phyloP scores from a whole-genome alignment of 129 eudicot genomes.

The Arctium minus region DNA sequence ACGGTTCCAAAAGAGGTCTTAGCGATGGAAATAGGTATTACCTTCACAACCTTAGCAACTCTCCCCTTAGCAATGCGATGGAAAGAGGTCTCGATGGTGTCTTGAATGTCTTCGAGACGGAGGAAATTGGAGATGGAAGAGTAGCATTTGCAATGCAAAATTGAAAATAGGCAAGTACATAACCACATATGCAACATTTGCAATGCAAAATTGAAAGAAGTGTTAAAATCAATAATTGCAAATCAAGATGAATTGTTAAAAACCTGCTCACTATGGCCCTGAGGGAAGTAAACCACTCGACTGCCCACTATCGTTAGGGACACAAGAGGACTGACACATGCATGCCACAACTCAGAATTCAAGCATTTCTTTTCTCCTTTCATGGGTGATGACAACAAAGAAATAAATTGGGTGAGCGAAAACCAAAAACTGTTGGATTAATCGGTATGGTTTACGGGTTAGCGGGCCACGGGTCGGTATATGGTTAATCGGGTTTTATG shows the following conservation, averaged over 20 bases:
- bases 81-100: no score
- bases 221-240: neutral
- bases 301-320: slow-evolving; percentile 81
- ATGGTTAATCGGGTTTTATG: no score
- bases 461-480: no score
- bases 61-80: no score
- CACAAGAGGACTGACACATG: slow-evolving; percentile 98
- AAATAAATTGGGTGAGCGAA: neutral
- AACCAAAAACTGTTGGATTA: no score
- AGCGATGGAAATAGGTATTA: no score
- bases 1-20: no score
- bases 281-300: slow-evolving; percentile 98
- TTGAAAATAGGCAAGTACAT: neutral
- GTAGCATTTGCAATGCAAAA: no score
- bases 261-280: slow-evolving; percentile 99
- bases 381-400: slow-evolving; percentile 32
- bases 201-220: neutral
- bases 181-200: neutral
- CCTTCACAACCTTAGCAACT: no score
- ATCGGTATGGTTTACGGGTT: no score
- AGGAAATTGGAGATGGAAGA: no score
- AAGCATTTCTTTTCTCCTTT: slow-evolving; percentile 92
- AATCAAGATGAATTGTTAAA: slow-evolving; percentile 2
- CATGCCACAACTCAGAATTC: slow-evolving; percentile 99
- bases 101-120: no score